These are phyloP conservation scores for Lichtheimia ornata DNA, from an alignment of 371 early-diverging fungal genomes.

Conservation along the genomic window DNA sequence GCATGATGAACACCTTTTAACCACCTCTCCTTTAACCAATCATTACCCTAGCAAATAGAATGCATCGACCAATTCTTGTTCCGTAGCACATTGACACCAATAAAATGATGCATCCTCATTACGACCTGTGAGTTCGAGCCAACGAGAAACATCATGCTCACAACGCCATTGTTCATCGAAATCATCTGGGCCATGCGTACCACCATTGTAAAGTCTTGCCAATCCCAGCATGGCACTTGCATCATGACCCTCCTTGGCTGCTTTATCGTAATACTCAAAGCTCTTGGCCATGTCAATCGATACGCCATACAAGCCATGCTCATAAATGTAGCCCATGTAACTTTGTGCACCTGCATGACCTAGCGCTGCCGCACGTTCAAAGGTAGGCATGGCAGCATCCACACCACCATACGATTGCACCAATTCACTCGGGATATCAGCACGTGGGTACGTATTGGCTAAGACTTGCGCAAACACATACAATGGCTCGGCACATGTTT, in stretches of 20 bases:
- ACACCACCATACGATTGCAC: constrained; percentile 17
- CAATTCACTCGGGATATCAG: constrained; percentile 20
- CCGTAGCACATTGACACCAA: constrained; percentile 49
- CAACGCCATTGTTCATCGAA: constrained; percentile 9
- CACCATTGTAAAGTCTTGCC: constrained; percentile 26
- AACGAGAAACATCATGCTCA: constrained; percentile 33
- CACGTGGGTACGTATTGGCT: constrained; percentile 21
- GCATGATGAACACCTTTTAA: not conserved
- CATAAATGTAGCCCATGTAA: constrained; percentile 25
- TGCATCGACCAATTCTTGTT: constrained; percentile 35
- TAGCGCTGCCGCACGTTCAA: constrained; percentile 24
- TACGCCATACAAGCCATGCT: constrained; percentile 23
- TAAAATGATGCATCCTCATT: constrained; percentile 52
- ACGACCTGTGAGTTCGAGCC: constrained; percentile 23
- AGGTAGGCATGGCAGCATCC: constrained; percentile 14
- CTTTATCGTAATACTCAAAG: constrained; percentile 25
- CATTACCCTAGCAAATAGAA: constrained; percentile 22
- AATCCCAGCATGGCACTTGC: constrained; percentile 32
- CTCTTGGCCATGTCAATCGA: constrained; percentile 20
- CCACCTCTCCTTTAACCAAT: constrained; percentile 20
- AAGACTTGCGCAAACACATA: constrained; percentile 21
- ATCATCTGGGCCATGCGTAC: constrained; percentile 24
- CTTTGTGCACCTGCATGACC: constrained; percentile 23
- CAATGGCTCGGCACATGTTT: constrained; percentile 16
- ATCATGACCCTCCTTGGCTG: constrained; percentile 14